Base-by-base conservation (phyloP, 2,329 filamentous ascomycete species). In the Aspergillus sp. region DNA sequence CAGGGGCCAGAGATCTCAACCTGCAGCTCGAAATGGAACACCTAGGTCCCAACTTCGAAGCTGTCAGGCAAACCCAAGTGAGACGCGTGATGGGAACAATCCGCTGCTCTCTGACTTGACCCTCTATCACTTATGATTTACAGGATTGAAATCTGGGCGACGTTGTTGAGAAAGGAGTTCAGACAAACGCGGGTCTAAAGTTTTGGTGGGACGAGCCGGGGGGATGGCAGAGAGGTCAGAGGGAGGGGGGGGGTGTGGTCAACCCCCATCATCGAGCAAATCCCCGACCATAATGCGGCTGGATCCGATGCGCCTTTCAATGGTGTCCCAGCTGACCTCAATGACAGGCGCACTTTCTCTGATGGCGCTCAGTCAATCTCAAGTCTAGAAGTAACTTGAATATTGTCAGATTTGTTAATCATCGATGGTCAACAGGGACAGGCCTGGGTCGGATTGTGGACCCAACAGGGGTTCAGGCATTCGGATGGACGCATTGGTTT, bases 11-110 rank as follows among this genome's bases (percentile, higher is more conserved):
- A 61, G 61, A 57, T 63, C 62, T 65, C 62, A 62, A 58, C 58
- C 58, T 61, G 61, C 63, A 68, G 67, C 65, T 70, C 57, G 59
- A 66, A 66, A 69, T 60, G 62, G 65, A 68, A 70, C 66, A 59
- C 62, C 58, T 63, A 57, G 62, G 67, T 64, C 68, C 70, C 70
- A 69, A 57, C 55, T 68, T 70, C 63, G 66, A 62, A 66, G 66
- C 67, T 62, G 65, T 62, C 52, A 66, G 63, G 55, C 68, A 62
- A 62, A 66, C 15, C 27, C 50, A 53, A 53, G 17, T 11, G 47
- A 36, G 44, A 58, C 19, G 25, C 60, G 62, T 66, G 51, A 48
- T 63, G 57, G n/a, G 25, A n/a, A 17, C 15, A 30, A 50, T 50
- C 47, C 19, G n/a, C 47, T 11, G 25, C 25, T 44, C 19, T 19